These are phyloP conservation scores for Trichoderma arundinaceum DNA, from an alignment of 2,329 filamentous ascomycete genomes.

Conservation along the genomic window DNA sequence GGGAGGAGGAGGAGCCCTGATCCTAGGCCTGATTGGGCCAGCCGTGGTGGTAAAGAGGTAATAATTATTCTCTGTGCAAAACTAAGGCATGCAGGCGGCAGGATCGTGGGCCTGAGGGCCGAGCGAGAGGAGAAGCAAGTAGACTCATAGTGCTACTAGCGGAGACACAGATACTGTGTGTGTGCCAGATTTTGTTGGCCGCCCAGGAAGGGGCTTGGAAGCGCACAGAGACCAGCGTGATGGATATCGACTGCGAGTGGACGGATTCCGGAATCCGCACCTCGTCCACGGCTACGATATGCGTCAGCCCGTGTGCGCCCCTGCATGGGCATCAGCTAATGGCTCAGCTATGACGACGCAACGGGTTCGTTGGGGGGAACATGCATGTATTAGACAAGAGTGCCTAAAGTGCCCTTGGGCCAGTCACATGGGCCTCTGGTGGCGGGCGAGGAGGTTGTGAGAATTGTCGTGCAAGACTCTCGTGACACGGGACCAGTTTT, in stretches of 20 bases:
- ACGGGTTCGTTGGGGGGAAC: slow-evolving; percentile 10
- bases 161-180: background rate
- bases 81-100: background rate
- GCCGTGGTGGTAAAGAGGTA: slow-evolving; percentile 15
- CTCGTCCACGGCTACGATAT: background rate
- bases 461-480: slow-evolving; percentile 3
- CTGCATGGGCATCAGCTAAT: slow-evolving; percentile 28
- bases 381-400: too few relatives aligned
- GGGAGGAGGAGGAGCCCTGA: slow-evolving; percentile 26
- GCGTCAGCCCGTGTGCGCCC: background rate
- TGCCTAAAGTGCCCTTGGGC: too few relatives aligned
- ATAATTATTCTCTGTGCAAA: background rate
- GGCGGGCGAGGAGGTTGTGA: too few relatives aligned
- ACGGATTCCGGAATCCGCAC: background rate
- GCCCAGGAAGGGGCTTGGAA: slow-evolving; percentile 12
- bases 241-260: background rate
- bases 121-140: slow-evolving; percentile 7
- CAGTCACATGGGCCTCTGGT: too few relatives aligned
- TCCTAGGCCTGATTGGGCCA: slow-evolving; percentile 26
- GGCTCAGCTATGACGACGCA: slow-evolving; percentile 17
- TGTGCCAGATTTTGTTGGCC: slow-evolving; percentile 5
- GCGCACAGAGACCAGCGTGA: background rate
- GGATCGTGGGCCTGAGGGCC: slow-evolving; percentile 8
- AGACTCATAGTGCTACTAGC: slow-evolving; percentile 9
- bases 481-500: background rate